These are phyloP conservation scores for Wickerhamomyces xylosicus DNA, from an alignment of 805 yeast species.

Conservation along the genomic window DNA sequence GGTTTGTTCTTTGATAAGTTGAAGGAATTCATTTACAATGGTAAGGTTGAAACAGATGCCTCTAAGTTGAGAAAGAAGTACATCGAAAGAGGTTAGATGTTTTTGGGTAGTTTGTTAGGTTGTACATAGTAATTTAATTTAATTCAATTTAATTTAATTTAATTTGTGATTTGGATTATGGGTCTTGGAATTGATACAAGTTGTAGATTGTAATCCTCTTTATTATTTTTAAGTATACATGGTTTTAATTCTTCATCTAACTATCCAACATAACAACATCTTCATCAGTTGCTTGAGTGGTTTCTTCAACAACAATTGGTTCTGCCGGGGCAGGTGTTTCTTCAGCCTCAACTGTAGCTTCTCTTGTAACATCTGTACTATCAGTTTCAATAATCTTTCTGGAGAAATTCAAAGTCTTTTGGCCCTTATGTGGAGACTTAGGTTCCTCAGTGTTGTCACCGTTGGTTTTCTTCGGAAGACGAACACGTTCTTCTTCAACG, in stretches of 20 bases:
- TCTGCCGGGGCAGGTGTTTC: constrained; percentile 10
- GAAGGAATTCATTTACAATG: constrained; percentile 67
- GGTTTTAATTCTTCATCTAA: neutral
- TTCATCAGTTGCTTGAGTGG: neutral
- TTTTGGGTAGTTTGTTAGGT: neutral
- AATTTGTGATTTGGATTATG: neutral
- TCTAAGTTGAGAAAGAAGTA: constrained; percentile 14
- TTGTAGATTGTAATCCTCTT: no score
- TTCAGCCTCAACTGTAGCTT: constrained; percentile 15
- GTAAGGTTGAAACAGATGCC: constrained; percentile 36
- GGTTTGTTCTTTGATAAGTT: constrained; percentile 62
- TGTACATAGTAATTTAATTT: constrained; percentile 7
- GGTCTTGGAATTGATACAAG: no score
- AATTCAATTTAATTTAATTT: neutral
- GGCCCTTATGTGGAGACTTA: constrained; percentile 28
- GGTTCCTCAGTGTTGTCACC: constrained; percentile 8
- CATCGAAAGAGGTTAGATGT: constrained; percentile 22
- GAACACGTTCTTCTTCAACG: constrained; percentile 24
- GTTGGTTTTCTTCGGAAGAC: constrained; percentile 19
- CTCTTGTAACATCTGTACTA: constrained; percentile 2
- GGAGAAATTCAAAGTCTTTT: constrained; percentile 26
- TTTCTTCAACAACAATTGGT: neutral
- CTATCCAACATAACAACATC: neutral
- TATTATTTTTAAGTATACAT: no score
- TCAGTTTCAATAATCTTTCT: constrained; percentile 2